Evolutionary conservation across 2,329 filamentous ascomycete species (phyloP).

Genomic region (Diaporthe caulivora): DNA sequence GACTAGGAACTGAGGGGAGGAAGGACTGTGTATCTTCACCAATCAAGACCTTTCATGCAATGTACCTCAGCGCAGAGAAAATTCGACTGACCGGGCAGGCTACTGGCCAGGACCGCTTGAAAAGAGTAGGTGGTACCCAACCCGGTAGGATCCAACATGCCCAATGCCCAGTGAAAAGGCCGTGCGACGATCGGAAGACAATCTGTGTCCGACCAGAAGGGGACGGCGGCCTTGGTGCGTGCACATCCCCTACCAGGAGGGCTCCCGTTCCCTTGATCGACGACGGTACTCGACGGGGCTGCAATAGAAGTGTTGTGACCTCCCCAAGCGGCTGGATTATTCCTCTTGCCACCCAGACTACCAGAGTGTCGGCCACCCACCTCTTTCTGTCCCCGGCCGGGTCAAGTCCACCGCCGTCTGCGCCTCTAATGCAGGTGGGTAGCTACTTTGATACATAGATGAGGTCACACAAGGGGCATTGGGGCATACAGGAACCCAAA

Average conservation of each 20-base stretch:
- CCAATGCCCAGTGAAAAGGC: conserved; percentile 28
- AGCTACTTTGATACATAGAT: conserved; percentile 35
- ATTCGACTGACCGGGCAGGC: background rate
- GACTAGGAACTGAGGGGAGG: background rate
- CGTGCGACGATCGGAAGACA: conserved; percentile 38
- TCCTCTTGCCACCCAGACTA: background rate
- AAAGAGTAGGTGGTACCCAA: background rate
- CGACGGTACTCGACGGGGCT: background rate
- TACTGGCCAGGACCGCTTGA: background rate
- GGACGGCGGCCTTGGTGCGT: background rate
- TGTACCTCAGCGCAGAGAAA: background rate
- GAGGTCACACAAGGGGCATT: conserved; percentile 37
- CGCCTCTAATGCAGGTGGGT: conserved; percentile 35
- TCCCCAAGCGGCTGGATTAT: background rate
- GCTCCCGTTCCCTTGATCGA: background rate
- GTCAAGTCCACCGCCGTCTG: conserved; percentile 26
- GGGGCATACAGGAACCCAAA: conserved; percentile 35
- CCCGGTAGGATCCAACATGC: background rate
- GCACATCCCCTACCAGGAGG: background rate
- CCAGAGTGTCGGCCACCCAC: background rate
- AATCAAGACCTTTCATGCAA: background rate
- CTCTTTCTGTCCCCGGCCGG: conserved; percentile 17
- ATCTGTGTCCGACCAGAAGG: conserved; percentile 12
- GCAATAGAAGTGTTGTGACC: background rate
- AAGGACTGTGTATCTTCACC: background rate